phyloP scores from a whole-genome alignment of 148 eudicot genomes.

The Cornus kousa region DNA sequence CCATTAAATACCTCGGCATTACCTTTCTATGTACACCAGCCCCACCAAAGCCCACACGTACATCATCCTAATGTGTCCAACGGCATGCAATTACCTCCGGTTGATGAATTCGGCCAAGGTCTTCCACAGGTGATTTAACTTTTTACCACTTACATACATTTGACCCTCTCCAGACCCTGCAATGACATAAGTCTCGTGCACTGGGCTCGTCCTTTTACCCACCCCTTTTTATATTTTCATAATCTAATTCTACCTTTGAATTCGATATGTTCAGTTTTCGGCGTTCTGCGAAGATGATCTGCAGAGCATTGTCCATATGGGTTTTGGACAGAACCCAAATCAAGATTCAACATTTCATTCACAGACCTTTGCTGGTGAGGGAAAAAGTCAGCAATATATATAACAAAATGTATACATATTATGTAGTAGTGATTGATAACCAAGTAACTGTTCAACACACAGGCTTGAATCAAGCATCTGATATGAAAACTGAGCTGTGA shows the following conservation, averaged over 20 bases:
- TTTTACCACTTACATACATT: neutral
- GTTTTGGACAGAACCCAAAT: slow-evolving; percentile 43
- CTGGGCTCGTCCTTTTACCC: too few relatives aligned
- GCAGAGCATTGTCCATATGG: slow-evolving; percentile 79
- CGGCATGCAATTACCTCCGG: slow-evolving; percentile 45
- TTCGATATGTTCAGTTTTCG: slow-evolving; percentile 41
- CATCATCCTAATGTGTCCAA: slow-evolving; percentile 15
- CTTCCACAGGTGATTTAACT: slow-evolving; percentile 51
- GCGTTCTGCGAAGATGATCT: slow-evolving; percentile 68
- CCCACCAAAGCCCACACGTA: slow-evolving; percentile 40
- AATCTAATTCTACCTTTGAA: slow-evolving; percentile 1
- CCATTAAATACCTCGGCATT: slow-evolving; percentile 49
- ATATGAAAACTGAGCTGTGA: slow-evolving; percentile 71
- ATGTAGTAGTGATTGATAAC: neutral
- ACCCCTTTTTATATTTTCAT: too few relatives aligned
- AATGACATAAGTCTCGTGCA: too few relatives aligned
- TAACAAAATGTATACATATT: neutral
- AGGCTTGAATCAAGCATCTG: slow-evolving; percentile 47
- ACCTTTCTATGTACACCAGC: slow-evolving; percentile 39
- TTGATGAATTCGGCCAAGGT: slow-evolving; percentile 42
- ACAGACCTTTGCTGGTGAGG: slow-evolving; percentile 40
- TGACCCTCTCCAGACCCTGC: too few relatives aligned
- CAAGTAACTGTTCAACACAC: slow-evolving; percentile 8
- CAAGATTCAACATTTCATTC: slow-evolving; percentile 22
- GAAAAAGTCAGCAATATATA: neutral